Percentiles rank a stretch among this genome's conserved stretches.
Evolutionary conservation across 495 filamentous ascomycete genomes (phyloP).

Genomic region (Cercophora samala): DNA sequence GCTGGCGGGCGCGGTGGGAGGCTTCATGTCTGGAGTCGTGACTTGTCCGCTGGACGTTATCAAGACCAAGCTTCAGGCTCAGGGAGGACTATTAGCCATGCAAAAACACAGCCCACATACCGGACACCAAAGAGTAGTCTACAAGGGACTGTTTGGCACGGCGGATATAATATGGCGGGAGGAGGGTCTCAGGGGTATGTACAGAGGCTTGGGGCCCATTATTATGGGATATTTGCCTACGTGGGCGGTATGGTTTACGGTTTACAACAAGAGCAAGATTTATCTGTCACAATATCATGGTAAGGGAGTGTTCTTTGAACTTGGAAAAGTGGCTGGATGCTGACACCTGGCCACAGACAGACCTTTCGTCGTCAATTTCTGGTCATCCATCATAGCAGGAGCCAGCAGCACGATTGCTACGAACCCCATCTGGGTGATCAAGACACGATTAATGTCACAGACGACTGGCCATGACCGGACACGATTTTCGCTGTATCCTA

Average conservation of each 20-base stretch:
- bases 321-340: slow-evolving; percentile 6
- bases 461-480: slow-evolving; percentile 40
- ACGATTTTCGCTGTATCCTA: slow-evolving; percentile 41
- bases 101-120: slow-evolving; percentile 20
- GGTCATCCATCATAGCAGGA: slow-evolving; percentile 83
- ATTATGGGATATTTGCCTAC: slow-evolving; percentile 93
- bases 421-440: slow-evolving; percentile 99
- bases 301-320: slow-evolving; percentile 29
- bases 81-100: slow-evolving; percentile 66
- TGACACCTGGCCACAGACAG: slow-evolving; percentile 30
- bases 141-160: slow-evolving; percentile 83
- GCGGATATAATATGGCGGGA: slow-evolving; percentile 78
- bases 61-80: slow-evolving; percentile 96
- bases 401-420: slow-evolving; percentile 90
- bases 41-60: slow-evolving; percentile 98
- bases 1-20: slow-evolving; percentile 80
- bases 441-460: slow-evolving; percentile 96
- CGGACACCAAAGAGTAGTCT: slow-evolving; percentile 56
- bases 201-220: slow-evolving; percentile 90
- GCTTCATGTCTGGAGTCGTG: slow-evolving; percentile 86
- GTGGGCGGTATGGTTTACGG: slow-evolving; percentile 95
- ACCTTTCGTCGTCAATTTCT: slow-evolving; percentile 51
- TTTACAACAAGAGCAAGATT: slow-evolving; percentile 84
- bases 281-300: slow-evolving; percentile 64
- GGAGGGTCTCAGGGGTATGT: slow-evolving; percentile 87